Conservation (phyloP, 1,139 yeast species). For the Sporopachydermia cereana region DNA sequence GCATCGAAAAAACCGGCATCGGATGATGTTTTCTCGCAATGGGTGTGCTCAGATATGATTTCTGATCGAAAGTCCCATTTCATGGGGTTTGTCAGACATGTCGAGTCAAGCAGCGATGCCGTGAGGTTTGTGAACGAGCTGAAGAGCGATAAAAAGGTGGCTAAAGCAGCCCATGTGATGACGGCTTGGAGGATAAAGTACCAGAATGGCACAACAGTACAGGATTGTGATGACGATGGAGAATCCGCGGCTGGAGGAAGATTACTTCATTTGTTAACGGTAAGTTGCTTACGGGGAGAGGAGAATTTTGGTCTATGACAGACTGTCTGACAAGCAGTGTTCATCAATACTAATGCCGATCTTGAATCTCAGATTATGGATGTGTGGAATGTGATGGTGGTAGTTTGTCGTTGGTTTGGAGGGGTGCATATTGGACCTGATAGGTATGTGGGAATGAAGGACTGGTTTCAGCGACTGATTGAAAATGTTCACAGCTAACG, state of each 20-base stretch:
- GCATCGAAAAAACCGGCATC: constrained; percentile 22
- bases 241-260: constrained; percentile 95
- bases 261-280: constrained; percentile 63
- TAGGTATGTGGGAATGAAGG: constrained; percentile 18
- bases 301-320: background rate
- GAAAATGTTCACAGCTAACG: too few relatives aligned
- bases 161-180: constrained; percentile 70
- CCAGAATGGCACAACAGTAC: constrained; percentile 41
- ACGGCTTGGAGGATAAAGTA: constrained; percentile 70
- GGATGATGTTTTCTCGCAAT: constrained; percentile 18
- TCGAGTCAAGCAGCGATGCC: constrained; percentile 56
- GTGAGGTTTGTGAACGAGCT: constrained; percentile 37
- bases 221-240: constrained; percentile 95
- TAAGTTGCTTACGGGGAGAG: constrained; percentile 19
- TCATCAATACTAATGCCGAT: too few relatives aligned
- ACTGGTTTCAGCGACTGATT: too few relatives aligned
- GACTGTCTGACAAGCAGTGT: background rate
- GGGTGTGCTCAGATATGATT: constrained; percentile 70
- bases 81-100: constrained; percentile 44
- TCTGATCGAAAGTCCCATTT: constrained; percentile 80
- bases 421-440: constrained; percentile 90
- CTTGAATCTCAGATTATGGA: constrained; percentile 60
- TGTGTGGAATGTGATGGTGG: constrained; percentile 76
- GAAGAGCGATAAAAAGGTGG: constrained; percentile 51
- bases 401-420: constrained; percentile 89